phyloP scores from a whole-genome alignment of 2,329 filamentous ascomycete species.

The Sclerotinia nivalis region DNA sequence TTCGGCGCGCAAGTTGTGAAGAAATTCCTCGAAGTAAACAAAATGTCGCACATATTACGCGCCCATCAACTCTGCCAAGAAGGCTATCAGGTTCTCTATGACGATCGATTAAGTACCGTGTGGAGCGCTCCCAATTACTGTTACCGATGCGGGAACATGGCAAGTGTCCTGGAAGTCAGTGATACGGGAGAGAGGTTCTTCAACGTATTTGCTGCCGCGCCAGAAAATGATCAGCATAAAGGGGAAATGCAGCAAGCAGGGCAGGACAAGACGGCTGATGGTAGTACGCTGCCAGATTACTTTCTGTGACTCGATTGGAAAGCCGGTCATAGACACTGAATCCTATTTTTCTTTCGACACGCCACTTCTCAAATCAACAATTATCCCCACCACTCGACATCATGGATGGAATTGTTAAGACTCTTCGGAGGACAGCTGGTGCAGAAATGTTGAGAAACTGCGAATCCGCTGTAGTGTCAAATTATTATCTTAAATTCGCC shows the following conservation, averaged over 20 bases:
- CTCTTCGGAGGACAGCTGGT: background rate
- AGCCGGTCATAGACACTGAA: background rate
- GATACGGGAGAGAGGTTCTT: constrained; percentile 92
- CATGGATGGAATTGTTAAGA: background rate
- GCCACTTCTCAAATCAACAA: background rate
- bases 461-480: background rate
- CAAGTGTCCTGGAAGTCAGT: constrained; percentile 93
- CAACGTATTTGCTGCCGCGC: constrained; percentile 96
- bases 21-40: constrained; percentile 96
- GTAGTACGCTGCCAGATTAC: constrained; percentile 66
- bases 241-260: constrained; percentile 80
- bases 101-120: constrained; percentile 90
- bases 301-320: constrained; percentile 55
- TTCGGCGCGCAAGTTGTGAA: constrained; percentile 97
- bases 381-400: background rate
- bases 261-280: constrained; percentile 68
- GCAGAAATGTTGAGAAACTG: background rate
- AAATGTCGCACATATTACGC: constrained; percentile 94
- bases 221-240: constrained; percentile 90
- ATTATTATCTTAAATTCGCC: background rate
- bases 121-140: constrained; percentile 90
- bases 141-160: constrained; percentile 95
- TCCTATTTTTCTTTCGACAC: background rate
- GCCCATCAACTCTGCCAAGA: constrained; percentile 99
- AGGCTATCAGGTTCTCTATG: constrained; percentile 94